Percentiles rank a stretch among this genome's conserved stretches.
Evolutionary conservation across 768 basidiomycete species (phyloP).

Genomic region (Collybiopsis luxurians): DNA sequence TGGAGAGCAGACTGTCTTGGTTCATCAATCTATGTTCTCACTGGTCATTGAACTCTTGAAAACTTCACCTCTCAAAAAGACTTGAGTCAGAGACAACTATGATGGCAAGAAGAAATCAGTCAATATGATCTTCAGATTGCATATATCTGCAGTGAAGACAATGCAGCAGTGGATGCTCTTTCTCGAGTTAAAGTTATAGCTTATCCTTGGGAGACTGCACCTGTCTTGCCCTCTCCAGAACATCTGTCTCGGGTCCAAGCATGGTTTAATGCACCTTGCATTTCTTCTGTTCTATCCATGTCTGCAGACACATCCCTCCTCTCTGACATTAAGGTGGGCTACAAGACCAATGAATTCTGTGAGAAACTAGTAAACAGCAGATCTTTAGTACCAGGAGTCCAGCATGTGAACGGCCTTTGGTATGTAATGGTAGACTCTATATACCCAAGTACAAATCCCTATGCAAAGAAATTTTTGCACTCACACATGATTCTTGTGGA

Average conservation of each 20-base stretch:
- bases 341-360: not conserved
- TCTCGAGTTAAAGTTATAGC: not conserved
- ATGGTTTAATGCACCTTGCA: not conserved
- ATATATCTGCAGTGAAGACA: slow-evolving; percentile 25
- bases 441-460: not conserved
- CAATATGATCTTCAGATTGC: slow-evolving; percentile 26
- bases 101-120: slow-evolving; percentile 25
- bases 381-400: not conserved
- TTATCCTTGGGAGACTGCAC: not conserved
- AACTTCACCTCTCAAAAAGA: slow-evolving; percentile 21
- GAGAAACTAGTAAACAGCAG: not conserved
- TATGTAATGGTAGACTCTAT: not conserved
- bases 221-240: not conserved
- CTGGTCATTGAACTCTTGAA: slow-evolving; percentile 31
- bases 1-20: slow-evolving; percentile 18
- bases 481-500: not conserved
- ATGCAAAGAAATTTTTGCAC: not conserved
- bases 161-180: slow-evolving; percentile 26
- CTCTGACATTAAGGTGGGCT: no score
- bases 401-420: not conserved
- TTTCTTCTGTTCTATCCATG: not conserved
- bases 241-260: not conserved
- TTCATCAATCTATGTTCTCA: slow-evolving; percentile 18
- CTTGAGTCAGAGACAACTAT: slow-evolving; percentile 20
- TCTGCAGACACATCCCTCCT: not conserved